A percentile compares a stretch with the other conserved stretches of the same genome.
Evolutionary conservation across 2,329 filamentous ascomycete genomes (phyloP).

Genomic region (Penicillium sp.): DNA sequence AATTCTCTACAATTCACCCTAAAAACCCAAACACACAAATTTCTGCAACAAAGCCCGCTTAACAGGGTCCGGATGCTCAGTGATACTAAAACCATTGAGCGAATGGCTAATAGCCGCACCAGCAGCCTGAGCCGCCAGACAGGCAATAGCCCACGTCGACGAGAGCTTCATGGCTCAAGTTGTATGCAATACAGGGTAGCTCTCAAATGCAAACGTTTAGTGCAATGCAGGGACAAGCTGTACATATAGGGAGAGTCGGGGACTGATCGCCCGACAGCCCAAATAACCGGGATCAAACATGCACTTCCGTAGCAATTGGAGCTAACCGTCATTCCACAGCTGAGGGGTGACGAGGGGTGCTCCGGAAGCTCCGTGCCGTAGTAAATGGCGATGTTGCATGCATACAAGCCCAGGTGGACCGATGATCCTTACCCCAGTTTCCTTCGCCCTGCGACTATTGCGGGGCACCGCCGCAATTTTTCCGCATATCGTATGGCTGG

Average conservation of each 20-base stretch:
- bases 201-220: neutral
- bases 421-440: conserved; percentile 17
- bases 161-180: conserved; percentile 40
- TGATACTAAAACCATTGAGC: conserved; percentile 51
- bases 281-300: conserved; percentile 4
- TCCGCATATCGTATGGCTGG: conserved; percentile 20
- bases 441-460: neutral
- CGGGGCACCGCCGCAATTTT: conserved; percentile 22
- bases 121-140: conserved; percentile 47
- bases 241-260: conserved; percentile 20
- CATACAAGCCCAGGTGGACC: conserved; percentile 5
- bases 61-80: conserved; percentile 35
- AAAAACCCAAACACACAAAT: conserved; percentile 47
- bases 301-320: neutral
- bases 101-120: conserved; percentile 54
- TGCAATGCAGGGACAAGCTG: conserved; percentile 15
- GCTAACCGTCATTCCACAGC: conserved; percentile 1
- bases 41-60: conserved; percentile 57
- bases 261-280: conserved; percentile 4
- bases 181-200: neutral
- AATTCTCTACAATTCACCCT: neutral
- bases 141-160: conserved; percentile 32
- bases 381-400: neutral
- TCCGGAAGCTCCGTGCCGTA: conserved; percentile 1
- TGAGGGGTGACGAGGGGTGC: conserved; percentile 4